Base-by-base conservation (phyloP, 1,284 basidiomycete genomes). In the Vanrija sp. region DNA sequence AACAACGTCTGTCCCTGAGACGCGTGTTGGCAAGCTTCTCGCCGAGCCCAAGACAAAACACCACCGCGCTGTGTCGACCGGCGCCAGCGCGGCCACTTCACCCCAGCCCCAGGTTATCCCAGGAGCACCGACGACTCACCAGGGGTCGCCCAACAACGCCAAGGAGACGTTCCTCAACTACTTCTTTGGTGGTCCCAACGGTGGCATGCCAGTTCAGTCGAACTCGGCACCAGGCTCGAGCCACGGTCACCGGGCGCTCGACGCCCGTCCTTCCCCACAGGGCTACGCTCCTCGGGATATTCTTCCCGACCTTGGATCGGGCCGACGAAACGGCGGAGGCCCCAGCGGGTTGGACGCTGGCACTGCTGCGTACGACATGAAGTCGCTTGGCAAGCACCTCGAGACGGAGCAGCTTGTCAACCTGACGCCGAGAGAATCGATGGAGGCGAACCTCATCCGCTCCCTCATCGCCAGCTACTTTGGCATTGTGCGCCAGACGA, bases 381-480 rank as follows among this genome's bases (percentile, higher is more conserved):
- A 94, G 82, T 95, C 91, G 69, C 80, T 98, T 46, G 92, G 94
- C 56, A 94, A 88, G 78, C 95, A 99, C 67, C 88, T 95, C 57
- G 91, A 94, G 76, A 77, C 81, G 6, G 87, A 88, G 44, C 70
- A 60, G 73, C 77, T 64, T 63, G 68, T 54, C 79, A 82, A 67
- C 52, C 75, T 90, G 53, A 85, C 86, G 2, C 80, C 84, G 56
- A 84, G 89, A 27, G 95, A 98, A 75, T 92, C 97, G 72, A 89
- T 97, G 86, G 95, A 98, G 78, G 96, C 92, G 37, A 86, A 84
- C 41, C 82, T 99, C 59, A 98, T 99, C 69, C 86, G 94, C 49
- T 89, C 88, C 3, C 83, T 98, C 62, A 98, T 99, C 71, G 84
- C 86, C 24, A 92, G 89, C 15, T 98, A 99, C 80, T 99, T 99